Base-by-base conservation (phyloP, 2,329 filamentous ascomycete species). In the Hypoxylon sp. region DNA sequence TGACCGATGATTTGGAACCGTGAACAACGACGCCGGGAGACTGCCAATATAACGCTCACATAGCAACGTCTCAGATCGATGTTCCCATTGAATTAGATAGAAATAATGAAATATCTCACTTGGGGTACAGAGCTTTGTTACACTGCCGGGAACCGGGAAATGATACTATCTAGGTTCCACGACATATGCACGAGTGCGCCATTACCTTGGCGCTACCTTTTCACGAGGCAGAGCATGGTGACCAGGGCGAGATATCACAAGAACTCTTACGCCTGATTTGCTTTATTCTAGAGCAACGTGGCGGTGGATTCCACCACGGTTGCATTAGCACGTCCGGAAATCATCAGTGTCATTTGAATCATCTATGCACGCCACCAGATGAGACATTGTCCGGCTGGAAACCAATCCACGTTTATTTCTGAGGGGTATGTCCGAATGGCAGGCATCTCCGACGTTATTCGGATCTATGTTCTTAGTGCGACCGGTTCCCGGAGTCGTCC, bases 101-200 rank as follows among this genome's bases (percentile, higher is more conserved):
- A 17, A 11, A 21, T 21, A 19, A 44, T 44, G 17, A 44, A 44
- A 7, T 44, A 44, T 21, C 39, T 11, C 10, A 19, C 17, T 7
- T 10, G 39, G n/a, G 15, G 17, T 44, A 19, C 17, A 44, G 17
- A 2, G 17, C 1, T 8, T 3, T n/a, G 39, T 44, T 44, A 21
- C 39, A 44, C 39, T 19, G 2, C 17, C 39, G 17, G 17, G 7
- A 44, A 44, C 39, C 39, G 39, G 39, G 17, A 17, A 44, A 44
- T 3, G 8, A 44, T 8, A 17, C 7, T 42, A 42, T 19, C 37
- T 42, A n/a, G 37, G 37, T 42, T 42, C 37, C 37, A 42, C 37
- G 37, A 17, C 37, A 42, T 42, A 42, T 42, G 37, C 37, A 42
- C 8, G 37, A 42, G n/a, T 42, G 37, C 37, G 37, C 37, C 37